phyloP scores from a whole-genome alignment of 225 moss, liverwort and hornwort genomes.

The Lunularia cruciata region DNA sequence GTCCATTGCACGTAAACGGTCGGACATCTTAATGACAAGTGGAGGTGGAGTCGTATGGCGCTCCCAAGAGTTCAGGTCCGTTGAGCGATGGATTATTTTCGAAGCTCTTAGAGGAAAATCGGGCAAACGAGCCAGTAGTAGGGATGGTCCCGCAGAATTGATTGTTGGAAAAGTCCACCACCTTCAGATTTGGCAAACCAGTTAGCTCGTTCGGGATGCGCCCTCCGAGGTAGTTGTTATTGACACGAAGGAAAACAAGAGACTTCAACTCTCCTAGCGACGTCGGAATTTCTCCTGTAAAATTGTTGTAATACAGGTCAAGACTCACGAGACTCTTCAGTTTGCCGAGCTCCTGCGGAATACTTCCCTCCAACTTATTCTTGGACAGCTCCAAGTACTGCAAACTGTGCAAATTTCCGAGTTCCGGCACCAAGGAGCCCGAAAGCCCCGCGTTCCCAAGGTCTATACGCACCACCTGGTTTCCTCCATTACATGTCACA shows the following conservation, averaged over 20 bases:
- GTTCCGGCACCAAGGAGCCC: constrained; percentile 40
- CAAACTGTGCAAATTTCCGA: constrained; percentile 40
- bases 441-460: constrained; percentile 42
- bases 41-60: constrained; percentile 37
- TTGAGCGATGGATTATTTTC: constrained; percentile 40
- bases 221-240: constrained; percentile 39
- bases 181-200: constrained; percentile 35
- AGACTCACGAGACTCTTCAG: constrained; percentile 41
- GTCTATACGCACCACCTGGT: constrained; percentile 46
- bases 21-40: too few species aligned
- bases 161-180: constrained; percentile 42
- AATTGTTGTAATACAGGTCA: constrained; percentile 48
- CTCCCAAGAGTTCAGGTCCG: constrained; percentile 45
- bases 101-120: constrained; percentile 38
- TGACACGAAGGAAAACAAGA: constrained; percentile 44
- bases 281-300: constrained; percentile 41
- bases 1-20: too few species aligned
- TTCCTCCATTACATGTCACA: constrained; percentile 38
- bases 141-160: constrained; percentile 45
- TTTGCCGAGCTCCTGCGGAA: constrained; percentile 39
- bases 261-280: constrained; percentile 43
- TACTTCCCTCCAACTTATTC: constrained; percentile 39
- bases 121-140: constrained; percentile 42
- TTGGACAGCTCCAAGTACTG: constrained; percentile 48
- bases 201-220: constrained; percentile 45